A percentile compares a stretch with the other conserved stretches of the same genome.
These are phyloP conservation scores for Beta lomatogona DNA, from an alignment of 179 eudicot species.

Conservation along the genomic window DNA sequence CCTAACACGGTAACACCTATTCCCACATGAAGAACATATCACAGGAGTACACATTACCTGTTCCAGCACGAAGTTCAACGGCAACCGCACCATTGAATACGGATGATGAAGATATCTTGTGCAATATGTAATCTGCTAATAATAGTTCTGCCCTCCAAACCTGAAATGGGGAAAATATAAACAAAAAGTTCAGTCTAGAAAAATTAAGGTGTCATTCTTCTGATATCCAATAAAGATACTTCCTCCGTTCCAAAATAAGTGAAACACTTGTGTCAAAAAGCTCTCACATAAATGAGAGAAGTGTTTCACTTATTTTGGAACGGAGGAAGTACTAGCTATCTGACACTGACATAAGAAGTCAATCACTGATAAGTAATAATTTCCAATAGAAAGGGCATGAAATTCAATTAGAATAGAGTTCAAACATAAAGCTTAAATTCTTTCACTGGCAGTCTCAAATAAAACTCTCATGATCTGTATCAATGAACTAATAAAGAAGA, in stretches of 20 bases:
- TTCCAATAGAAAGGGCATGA: background rate
- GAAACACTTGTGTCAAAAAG: too few relatives aligned
- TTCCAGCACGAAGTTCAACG: conserved; percentile 95
- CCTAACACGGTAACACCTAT: background rate
- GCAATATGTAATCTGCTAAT: conserved; percentile 83
- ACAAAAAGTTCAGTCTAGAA: conserved; percentile 6
- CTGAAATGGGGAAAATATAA: conserved; percentile 38
- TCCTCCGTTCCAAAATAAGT: too few relatives aligned
- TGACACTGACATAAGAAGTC: too few relatives aligned
- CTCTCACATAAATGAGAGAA: too few relatives aligned
- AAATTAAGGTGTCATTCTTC: background rate
- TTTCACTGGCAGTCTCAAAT: background rate
- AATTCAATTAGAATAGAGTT: background rate
- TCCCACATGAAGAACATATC: background rate
- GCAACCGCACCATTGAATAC: conserved; percentile 59
- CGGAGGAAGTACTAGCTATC: background rate
- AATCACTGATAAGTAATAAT: background rate
- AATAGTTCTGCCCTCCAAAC: conserved; percentile 93
- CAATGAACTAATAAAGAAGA: background rate
- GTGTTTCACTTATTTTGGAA: too few relatives aligned
- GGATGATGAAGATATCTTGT: conserved; percentile 61
- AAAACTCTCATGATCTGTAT: background rate
- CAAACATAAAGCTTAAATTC: conserved; percentile 8
- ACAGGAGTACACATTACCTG: conserved; percentile 47
- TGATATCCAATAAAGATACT: background rate